These are phyloP conservation scores for Quercus engelmannii DNA, from an alignment of 306 rosid genomes.

Conservation along the genomic window DNA sequence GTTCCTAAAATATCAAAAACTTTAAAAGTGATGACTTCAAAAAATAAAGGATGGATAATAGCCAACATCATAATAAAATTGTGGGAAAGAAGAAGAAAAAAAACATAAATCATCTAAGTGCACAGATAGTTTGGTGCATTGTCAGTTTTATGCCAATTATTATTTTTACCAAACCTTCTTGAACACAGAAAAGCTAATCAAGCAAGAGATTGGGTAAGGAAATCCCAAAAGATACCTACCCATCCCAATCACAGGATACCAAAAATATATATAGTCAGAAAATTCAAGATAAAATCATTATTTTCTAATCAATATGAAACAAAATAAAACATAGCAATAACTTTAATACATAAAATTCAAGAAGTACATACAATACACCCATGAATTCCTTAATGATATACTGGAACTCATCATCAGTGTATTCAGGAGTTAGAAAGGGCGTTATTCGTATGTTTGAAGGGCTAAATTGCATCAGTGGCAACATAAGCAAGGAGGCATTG, in stretches of 20 bases:
- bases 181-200: conserved; percentile 78
- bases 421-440: conserved; percentile 93
- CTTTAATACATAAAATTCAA: not conserved
- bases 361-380: conserved; percentile 77
- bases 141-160: conserved; percentile 20
- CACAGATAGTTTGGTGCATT: not conserved
- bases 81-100: not conserved
- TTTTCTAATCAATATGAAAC: not conserved
- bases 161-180: conserved; percentile 67
- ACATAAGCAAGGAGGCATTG: conserved; percentile 29
- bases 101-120: not conserved
- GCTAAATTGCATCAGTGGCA: conserved; percentile 57
- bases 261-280: conserved; percentile 20
- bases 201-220: conserved; percentile 83
- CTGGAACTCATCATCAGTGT: conserved; percentile 92
- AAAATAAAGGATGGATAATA: conserved; percentile 13
- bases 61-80: not conserved
- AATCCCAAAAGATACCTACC: conserved; percentile 90
- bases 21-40: conserved; percentile 19
- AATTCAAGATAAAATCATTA: conserved; percentile 13
- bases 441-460: conserved; percentile 70
- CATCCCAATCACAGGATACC: conserved; percentile 24
- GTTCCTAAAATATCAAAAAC: conserved; percentile 55
- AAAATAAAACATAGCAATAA: conserved; percentile 10
- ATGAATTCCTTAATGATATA: conserved; percentile 77